These are phyloP conservation scores for Sphagnum contortum DNA, from an alignment of 225 moss, liverwort and hornwort genomes.

Conservation along the genomic window DNA sequence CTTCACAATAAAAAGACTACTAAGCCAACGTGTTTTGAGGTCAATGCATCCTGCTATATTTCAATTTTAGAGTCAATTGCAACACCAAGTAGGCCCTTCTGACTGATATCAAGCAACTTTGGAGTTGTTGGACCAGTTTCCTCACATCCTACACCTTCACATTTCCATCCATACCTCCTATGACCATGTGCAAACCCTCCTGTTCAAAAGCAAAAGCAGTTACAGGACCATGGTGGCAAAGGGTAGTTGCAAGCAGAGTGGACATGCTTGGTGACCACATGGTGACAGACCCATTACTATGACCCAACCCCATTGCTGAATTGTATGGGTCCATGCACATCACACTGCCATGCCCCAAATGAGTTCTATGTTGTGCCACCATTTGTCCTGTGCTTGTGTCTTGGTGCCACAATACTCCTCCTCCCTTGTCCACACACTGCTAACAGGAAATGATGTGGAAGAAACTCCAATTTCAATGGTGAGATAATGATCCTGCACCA, in stretches of 20 bases:
- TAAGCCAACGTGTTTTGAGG: constrained; percentile 49
- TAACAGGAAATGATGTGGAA: constrained; percentile 88
- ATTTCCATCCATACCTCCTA: constrained; percentile 78
- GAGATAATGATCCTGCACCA: too few species aligned
- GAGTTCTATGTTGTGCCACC: constrained; percentile 54
- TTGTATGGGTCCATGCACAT: constrained; percentile 91
- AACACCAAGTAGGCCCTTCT: constrained; percentile 68
- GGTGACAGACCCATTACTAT: constrained; percentile 82
- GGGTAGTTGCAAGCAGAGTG: constrained; percentile 73
- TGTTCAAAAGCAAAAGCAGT: constrained; percentile 66
- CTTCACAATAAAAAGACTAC: too few species aligned
- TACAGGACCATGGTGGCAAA: constrained; percentile 87
- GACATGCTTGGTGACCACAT: constrained; percentile 99
- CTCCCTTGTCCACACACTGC: constrained; percentile 82
- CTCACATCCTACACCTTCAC: constrained; percentile 96
- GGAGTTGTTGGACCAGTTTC: constrained; percentile 61
- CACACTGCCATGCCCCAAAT: constrained; percentile 69
- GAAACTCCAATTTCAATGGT: constrained; percentile 78
- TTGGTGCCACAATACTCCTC: constrained; percentile 80
- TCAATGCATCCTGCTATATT: constrained; percentile 84
- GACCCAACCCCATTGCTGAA: constrained; percentile 78
- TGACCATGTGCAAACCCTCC: constrained; percentile 77
- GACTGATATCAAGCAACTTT: constrained; percentile 70
- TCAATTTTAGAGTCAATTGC: constrained; percentile 80
- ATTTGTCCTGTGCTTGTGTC: constrained; percentile 88